Base-by-base conservation (phyloP, 1,284 basidiomycete species). In the Vanrija pseudolonga region DNA sequence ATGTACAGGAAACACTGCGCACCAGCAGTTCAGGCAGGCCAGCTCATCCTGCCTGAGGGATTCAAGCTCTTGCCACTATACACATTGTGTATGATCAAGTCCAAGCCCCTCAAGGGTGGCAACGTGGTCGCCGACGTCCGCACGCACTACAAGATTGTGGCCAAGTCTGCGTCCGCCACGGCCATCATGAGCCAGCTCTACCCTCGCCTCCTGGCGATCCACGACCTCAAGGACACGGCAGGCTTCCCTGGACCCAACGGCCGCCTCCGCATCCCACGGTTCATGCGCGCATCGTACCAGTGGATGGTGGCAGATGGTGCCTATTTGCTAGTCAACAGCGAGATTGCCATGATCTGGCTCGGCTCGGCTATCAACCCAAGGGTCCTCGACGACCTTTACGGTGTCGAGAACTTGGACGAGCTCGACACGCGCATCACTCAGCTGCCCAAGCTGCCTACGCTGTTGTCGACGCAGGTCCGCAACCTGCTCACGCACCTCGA, bases 21-120 rank as follows among this genome's bases (percentile, higher is more conserved):
- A 0, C 84, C 90, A 14, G 83, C 89, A 0, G 89, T 90, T 0
- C 81, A 84, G 19, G 79, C 83, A 0, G 88, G 89, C 6, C 95
- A 97, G 80, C 90, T 91, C 60, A 90, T 99, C 61, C 84, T 98
- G 32, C 96, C 96, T 1, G 96, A 98, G 76, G 87, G 87, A 2
- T 95, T 94, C 81, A 89, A 90, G 72, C 82, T 89, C 2, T 81
- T 98, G 50, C 92, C 94, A 0, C 80, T 94, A 17, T 95, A 89
- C 69, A 83, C 84, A 2, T 80, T 98, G 6, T 87, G 86, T 6
- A 83, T 98, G 57, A 83, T 88, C 58, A 99, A 99, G 79, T 85
- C 84, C 56, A 96, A 97, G 73, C 85, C 92, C 23, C 77, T 98
- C 43, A 96, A 98, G 84, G 90, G 92, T 84, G 85, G 89, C 46